A percentile compares a stretch with the other conserved stretches of the same genome.
These are phyloP conservation scores for Aspergillus incahuasiensis DNA, from an alignment of 495 filamentous ascomycete genomes.

Conservation along the genomic window DNA sequence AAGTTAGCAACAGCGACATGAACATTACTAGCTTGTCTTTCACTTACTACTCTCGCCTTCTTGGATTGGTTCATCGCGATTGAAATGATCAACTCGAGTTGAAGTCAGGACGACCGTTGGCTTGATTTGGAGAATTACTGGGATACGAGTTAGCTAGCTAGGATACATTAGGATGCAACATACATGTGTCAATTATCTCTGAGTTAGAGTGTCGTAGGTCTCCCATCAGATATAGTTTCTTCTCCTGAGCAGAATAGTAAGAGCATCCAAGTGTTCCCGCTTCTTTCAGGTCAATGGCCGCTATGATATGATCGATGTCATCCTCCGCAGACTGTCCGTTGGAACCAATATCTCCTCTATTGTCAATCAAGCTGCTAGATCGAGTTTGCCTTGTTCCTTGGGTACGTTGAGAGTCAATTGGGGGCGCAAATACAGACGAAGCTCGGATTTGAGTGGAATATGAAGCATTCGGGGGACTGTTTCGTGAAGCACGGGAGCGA, in stretches of 20 bases:
- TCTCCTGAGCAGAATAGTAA: constrained; percentile 74
- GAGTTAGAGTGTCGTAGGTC: constrained; percentile 68
- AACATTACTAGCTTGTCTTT: not conserved
- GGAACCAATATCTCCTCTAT: not conserved
- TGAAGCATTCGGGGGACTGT: constrained; percentile 13
- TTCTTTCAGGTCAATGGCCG: constrained; percentile 75
- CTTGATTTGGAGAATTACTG: constrained; percentile 68
- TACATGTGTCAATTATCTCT: constrained; percentile 66
- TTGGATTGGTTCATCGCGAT: constrained; percentile 17
- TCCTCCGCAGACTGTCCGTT: constrained; percentile 39
- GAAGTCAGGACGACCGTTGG: constrained; percentile 79
- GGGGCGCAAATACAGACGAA: not conserved
- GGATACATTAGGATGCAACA: constrained; percentile 20
- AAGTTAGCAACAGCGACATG: not conserved
- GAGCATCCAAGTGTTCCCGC: constrained; percentile 76
- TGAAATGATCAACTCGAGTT: constrained; percentile 58
- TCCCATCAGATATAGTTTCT: constrained; percentile 73
- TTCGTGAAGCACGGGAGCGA: constrained; percentile 5
- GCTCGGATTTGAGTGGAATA: not conserved
- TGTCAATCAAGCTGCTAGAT: not conserved
- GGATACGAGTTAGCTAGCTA: constrained; percentile 12
- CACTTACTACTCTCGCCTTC: constrained; percentile 26
- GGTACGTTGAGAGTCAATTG: constrained; percentile 4
- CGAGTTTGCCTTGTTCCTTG: not conserved
- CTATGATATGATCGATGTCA: constrained; percentile 68